These are phyloP conservation scores for Mantamonas sphyraenae DNA, from an alignment of 78 protist species.

Conservation along the genomic window DNA sequence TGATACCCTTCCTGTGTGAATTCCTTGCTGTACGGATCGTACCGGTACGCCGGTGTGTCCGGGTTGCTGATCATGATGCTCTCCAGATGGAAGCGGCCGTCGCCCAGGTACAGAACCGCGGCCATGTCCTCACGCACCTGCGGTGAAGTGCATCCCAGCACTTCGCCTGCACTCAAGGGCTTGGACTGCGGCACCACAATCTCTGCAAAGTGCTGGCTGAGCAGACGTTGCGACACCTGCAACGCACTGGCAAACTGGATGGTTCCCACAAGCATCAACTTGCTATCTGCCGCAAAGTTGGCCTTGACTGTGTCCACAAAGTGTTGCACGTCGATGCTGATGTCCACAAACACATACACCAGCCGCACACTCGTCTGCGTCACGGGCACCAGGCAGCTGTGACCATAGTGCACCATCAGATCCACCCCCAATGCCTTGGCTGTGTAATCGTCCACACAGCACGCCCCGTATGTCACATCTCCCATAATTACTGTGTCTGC, in stretches of 20 bases:
- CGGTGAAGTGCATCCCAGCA: slow-evolving; percentile 90
- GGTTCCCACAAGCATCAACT: slow-evolving; percentile 64
- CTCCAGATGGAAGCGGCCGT: slow-evolving; percentile 97
- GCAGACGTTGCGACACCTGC: too few relatives aligned
- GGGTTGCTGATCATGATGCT: slow-evolving; percentile 91
- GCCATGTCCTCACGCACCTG: slow-evolving; percentile 6
- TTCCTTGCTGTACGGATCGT: slow-evolving; percentile 79
- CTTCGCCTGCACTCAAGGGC: slow-evolving; percentile 92
- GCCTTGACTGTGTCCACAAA: slow-evolving; percentile 63
- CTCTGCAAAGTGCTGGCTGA: slow-evolving; percentile 2
- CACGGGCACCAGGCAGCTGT: slow-evolving; percentile 66
- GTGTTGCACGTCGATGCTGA: slow-evolving; percentile 73
- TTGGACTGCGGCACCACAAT: slow-evolving; percentile 74
- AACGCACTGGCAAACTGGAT: slow-evolving; percentile 83
- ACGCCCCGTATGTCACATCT: slow-evolving; percentile 98
- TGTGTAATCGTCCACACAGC: slow-evolving; percentile 95
- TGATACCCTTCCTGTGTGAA: slow-evolving; percentile 69
- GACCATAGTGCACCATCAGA: slow-evolving; percentile 96
- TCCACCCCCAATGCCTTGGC: slow-evolving; percentile 88
- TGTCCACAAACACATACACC: slow-evolving; percentile 90
- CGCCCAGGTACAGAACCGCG: slow-evolving; percentile 71
- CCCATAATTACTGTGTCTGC: slow-evolving; percentile 84
- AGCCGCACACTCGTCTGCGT: slow-evolving; percentile 22
- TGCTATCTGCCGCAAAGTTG: slow-evolving; percentile 37
- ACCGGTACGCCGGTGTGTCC: slow-evolving; percentile 68